Evolutionary conservation across 371 early-diverging fungal species (phyloP).

Genomic region (Zopfochytrium polystomum): DNA sequence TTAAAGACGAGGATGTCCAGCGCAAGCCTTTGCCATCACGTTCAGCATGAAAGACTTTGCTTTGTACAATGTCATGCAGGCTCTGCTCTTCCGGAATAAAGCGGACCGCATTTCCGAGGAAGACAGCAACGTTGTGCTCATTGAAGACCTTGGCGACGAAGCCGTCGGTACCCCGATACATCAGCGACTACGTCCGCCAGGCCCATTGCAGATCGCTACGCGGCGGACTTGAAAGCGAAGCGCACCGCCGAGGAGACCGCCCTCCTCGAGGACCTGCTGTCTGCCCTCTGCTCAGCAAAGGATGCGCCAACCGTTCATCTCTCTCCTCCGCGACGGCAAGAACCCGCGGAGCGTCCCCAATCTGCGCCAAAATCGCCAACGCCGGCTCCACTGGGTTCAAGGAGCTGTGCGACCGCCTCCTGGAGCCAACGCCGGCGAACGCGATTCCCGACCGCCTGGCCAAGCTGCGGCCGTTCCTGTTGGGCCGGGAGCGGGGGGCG

Average conservation of each 20-base stretch:
- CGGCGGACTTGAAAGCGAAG: conserved; percentile 14
- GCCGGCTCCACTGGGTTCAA: conserved; percentile 3
- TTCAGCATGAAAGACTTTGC: conserved; percentile 17
- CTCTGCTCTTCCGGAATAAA: conserved; percentile 13
- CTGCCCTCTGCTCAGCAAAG: no score
- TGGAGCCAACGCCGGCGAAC: not conserved
- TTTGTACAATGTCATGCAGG: conserved; percentile 5
- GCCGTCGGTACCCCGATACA: not conserved
- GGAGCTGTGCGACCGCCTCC: not conserved
- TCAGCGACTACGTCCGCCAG: conserved; percentile 1
- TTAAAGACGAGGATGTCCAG: not conserved
- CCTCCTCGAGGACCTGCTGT: conserved; percentile 15
- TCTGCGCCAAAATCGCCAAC: conserved; percentile 3
- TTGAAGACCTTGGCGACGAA: conserved; percentile 10
- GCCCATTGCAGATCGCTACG: conserved; percentile 15
- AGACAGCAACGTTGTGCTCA: not conserved
- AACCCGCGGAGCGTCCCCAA: no score
- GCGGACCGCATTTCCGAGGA: conserved; percentile 14
- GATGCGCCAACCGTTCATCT: no score
- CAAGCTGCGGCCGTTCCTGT: conserved; percentile 3
- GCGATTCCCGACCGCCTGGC: conserved; percentile 4
- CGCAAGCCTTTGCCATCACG: not conserved
- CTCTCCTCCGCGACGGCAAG: no score
- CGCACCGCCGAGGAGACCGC: conserved; percentile 12
- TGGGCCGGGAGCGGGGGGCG: conserved; percentile 18